Evolutionary conservation across 1,139 yeast genomes (phyloP).

Genomic region (Maudiozyma humilis): DNA sequence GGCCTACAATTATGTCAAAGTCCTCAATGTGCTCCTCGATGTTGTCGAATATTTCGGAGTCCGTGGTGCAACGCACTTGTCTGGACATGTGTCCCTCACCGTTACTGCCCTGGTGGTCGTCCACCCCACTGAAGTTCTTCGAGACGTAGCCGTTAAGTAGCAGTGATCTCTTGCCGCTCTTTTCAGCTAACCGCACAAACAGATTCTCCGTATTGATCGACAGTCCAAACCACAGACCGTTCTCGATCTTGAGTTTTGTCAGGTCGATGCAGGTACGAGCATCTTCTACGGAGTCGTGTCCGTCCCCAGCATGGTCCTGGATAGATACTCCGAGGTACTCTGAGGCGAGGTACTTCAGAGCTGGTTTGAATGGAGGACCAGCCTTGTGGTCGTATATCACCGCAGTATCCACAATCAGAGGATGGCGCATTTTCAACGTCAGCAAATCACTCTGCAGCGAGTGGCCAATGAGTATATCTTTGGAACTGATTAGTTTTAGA

Average conservation of each 20-base stretch:
- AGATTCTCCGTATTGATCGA: conserved; percentile 39
- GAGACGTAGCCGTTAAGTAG: conserved; percentile 32
- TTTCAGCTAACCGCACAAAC: conserved; percentile 31
- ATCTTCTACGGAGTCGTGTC: conserved; percentile 87
- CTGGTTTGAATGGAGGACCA: conserved; percentile 75
- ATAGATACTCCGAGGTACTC: conserved; percentile 50
- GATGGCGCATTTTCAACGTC: conserved; percentile 53
- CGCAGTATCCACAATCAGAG: conserved; percentile 61
- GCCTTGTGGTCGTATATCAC: conserved; percentile 60
- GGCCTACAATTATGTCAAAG: conserved; percentile 45
- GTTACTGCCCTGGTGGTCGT: conserved; percentile 8
- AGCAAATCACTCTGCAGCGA: conserved; percentile 62
- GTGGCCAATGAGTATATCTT: conserved; percentile 63
- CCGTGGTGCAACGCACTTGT: conserved; percentile 42
- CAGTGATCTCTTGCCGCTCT: conserved; percentile 35
- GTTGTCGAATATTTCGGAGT: conserved; percentile 47
- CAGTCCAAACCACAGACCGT: conserved; percentile 61
- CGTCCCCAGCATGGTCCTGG: conserved; percentile 50
- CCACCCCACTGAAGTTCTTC: conserved; percentile 7
- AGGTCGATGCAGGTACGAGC: conserved; percentile 74
- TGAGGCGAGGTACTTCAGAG: conserved; percentile 59
- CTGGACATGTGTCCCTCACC: conserved; percentile 20
- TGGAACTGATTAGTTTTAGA: conserved; percentile 37
- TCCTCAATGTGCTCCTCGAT: conserved; percentile 34
- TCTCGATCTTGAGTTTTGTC: conserved; percentile 55